phyloP scores from a whole-genome alignment of 2,329 filamentous ascomycete species.

The Penicillium sp. region DNA sequence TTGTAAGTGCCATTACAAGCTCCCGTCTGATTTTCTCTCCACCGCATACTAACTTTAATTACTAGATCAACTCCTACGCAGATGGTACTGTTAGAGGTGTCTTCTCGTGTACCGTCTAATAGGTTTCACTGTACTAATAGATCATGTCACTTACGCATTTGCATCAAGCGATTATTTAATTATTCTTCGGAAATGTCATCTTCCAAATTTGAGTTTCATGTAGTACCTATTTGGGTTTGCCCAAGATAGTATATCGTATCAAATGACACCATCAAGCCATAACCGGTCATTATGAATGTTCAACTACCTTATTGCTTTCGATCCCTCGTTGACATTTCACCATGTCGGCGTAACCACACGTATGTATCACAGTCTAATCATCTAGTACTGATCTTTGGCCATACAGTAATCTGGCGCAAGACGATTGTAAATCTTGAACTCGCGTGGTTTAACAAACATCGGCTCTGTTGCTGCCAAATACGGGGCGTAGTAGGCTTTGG shows the following conservation, averaged over 20 bases:
- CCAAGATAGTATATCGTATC: neutral
- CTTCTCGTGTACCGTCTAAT: neutral
- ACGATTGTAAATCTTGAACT: slow-evolving; percentile 34
- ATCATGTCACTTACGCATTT: neutral
- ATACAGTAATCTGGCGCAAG: slow-evolving; percentile 13
- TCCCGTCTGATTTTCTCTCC: neutral
- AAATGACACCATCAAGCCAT: neutral
- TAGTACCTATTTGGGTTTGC: neutral
- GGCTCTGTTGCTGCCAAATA: slow-evolving; percentile 42
- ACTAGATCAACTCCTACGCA: neutral
- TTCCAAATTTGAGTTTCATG: neutral
- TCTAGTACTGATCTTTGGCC: slow-evolving; percentile 3
- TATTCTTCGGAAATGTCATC: neutral
- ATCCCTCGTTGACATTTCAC: too few relatives aligned
- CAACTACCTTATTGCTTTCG: too few relatives aligned
- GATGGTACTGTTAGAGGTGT: neutral
- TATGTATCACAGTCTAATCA: too few relatives aligned
- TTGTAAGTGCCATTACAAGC: neutral
- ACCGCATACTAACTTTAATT: neutral
- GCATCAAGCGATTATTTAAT: neutral
- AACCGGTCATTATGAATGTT: neutral
- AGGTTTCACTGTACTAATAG: neutral
- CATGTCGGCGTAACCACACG: too few relatives aligned
- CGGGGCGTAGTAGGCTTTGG: slow-evolving; percentile 45
- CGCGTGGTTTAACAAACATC: slow-evolving; percentile 43